A percentile compares a stretch with the other conserved stretches of the same genome.
Evolutionary conservation across 2,329 filamentous ascomycete genomes (phyloP).

Genomic region (Arthrinium puccinioides): DNA sequence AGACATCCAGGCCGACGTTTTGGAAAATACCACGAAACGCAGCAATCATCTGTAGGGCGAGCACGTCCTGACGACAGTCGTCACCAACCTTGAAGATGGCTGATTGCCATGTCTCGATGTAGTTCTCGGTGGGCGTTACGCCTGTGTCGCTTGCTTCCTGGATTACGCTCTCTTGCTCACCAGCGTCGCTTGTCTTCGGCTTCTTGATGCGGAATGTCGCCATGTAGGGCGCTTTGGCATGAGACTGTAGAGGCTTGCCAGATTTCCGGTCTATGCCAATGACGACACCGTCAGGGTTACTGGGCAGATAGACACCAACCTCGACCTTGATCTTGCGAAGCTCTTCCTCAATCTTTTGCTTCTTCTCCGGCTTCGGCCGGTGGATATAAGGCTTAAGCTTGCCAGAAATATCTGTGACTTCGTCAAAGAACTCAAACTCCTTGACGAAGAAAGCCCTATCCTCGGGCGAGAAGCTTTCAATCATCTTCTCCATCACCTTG

Average conservation of each 20-base stretch:
- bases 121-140: constrained; percentile 36
- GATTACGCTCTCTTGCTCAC: constrained; percentile 44
- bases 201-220: constrained; percentile 97
- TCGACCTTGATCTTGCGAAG: constrained; percentile 95
- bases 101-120: constrained; percentile 95
- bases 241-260: constrained; percentile 92
- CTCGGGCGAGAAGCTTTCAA: constrained; percentile 69
- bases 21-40: constrained; percentile 97
- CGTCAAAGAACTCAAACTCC: constrained; percentile 97
- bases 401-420: constrained; percentile 91
- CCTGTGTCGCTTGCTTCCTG: constrained; percentile 37
- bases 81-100: constrained; percentile 99
- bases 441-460: constrained; percentile 86
- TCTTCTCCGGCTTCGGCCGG: constrained; percentile 89
- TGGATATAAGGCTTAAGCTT: constrained; percentile 94
- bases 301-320: constrained; percentile 92
- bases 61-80: constrained; percentile 93
- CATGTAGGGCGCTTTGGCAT: constrained; percentile 98
- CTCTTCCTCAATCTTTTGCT: constrained; percentile 98
- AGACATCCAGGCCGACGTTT: constrained; percentile 89
- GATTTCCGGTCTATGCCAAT: constrained; percentile 98
- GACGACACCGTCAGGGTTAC: constrained; percentile 93
- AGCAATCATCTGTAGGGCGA: constrained; percentile 95
- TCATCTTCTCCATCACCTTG: constrained; percentile 77
- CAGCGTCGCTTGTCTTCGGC: constrained; percentile 45